Evolutionary conservation across 345 rosid species (phyloP).

Genomic region (thale cress (Arabidopsis thaliana)): DNA sequence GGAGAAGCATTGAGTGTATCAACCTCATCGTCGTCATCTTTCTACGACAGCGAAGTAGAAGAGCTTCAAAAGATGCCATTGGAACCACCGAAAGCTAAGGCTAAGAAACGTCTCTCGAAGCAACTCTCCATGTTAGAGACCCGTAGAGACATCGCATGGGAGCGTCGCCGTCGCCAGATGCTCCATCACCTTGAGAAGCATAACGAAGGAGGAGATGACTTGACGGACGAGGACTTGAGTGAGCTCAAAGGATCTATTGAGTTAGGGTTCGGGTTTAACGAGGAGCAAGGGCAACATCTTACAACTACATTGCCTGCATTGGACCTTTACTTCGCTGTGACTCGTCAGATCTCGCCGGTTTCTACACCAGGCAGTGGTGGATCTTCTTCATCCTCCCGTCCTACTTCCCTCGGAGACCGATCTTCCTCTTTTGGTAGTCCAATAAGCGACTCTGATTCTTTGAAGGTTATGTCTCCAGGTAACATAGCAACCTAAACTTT

Average conservation of each 20-base stretch:
- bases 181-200: slow-evolving; percentile 49
- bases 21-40: slow-evolving; percentile 43
- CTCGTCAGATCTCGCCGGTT: slow-evolving; percentile 73
- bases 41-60: slow-evolving; percentile 51
- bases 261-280: slow-evolving; percentile 93
- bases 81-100: slow-evolving; percentile 51
- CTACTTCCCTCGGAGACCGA: slow-evolving; percentile 47
- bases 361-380: slow-evolving; percentile 70
- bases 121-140: slow-evolving; percentile 90
- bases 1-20: slow-evolving; percentile 45
- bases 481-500: background rate
- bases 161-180: slow-evolving; percentile 77
- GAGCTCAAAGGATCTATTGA: slow-evolving; percentile 96
- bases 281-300: slow-evolving; percentile 72
- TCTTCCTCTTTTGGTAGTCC: slow-evolving; percentile 78
- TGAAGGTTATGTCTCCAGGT: slow-evolving; percentile 88
- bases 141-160: slow-evolving; percentile 75
- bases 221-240: slow-evolving; percentile 86
- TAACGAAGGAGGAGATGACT: slow-evolving; percentile 40
- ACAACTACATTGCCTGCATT: slow-evolving; percentile 85
- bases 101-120: slow-evolving; percentile 60
- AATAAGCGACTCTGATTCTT: slow-evolving; percentile 60
- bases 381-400: slow-evolving; percentile 52
- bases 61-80: slow-evolving; percentile 60
- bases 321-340: slow-evolving; percentile 89